A percentile compares a stretch with the other conserved stretches of the same genome.
Conservation (phyloP, 805 yeast species). For the Ogataea methanolica region DNA sequence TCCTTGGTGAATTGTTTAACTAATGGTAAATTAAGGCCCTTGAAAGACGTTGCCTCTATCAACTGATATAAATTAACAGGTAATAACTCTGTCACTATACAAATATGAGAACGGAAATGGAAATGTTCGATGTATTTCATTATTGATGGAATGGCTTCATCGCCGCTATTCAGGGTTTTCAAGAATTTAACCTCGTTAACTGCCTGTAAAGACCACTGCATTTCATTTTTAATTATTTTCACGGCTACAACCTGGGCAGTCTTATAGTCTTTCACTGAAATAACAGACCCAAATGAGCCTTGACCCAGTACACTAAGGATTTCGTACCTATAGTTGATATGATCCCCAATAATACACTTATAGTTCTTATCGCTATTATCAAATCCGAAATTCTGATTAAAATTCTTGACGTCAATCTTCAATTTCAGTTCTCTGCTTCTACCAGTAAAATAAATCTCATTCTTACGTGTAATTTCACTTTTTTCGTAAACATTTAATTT, state of each 20-base stretch:
- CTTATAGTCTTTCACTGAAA: slow-evolving; percentile 65
- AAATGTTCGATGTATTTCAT: slow-evolving; percentile 63
- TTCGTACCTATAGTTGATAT: slow-evolving; percentile 70
- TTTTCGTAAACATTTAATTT: slow-evolving; percentile 50
- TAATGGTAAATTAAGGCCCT: slow-evolving; percentile 42
- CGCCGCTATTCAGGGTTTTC: slow-evolving; percentile 36
- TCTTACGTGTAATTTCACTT: slow-evolving; percentile 51
- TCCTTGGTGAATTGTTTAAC: slow-evolving; percentile 47
- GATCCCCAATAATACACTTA: slow-evolving; percentile 53
- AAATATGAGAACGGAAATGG: slow-evolving; percentile 76
- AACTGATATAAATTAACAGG: slow-evolving; percentile 63
- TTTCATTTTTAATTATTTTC: slow-evolving; percentile 69
- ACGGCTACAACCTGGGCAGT: slow-evolving; percentile 57
- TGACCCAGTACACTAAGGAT: slow-evolving; percentile 57
- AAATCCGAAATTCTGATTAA: slow-evolving; percentile 56
- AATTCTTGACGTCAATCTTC: slow-evolving; percentile 34
- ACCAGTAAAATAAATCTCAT: slow-evolving; percentile 50
- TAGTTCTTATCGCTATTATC: slow-evolving; percentile 70
- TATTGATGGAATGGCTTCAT: slow-evolving; percentile 32
- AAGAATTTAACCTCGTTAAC: slow-evolving; percentile 69
- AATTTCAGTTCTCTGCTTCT: slow-evolving; percentile 18
- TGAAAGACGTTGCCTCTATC: slow-evolving; percentile 43
- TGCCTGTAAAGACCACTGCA: slow-evolving; percentile 73
- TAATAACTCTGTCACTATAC: slow-evolving; percentile 71
- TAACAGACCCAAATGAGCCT: slow-evolving; percentile 82